Conservation (phyloP, 805 yeast genomes). For the Candida gorgasii region DNA sequence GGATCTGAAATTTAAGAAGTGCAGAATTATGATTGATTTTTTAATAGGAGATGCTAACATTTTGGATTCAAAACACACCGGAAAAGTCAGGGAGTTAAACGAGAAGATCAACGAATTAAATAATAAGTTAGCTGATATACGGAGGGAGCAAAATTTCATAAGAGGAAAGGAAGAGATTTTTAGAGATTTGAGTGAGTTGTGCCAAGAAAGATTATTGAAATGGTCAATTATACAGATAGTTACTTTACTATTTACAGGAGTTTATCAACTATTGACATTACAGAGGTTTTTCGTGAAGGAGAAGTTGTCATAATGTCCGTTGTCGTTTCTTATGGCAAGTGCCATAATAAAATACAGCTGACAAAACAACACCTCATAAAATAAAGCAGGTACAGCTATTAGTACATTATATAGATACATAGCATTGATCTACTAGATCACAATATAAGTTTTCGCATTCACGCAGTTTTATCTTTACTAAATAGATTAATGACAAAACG, state of each 20-base stretch:
- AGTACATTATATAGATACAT: too few species aligned
- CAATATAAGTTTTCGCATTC: slow-evolving; percentile 1
- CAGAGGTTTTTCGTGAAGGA: slow-evolving; percentile 19
- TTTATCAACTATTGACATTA: slow-evolving; percentile 23
- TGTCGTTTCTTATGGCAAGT: too few species aligned
- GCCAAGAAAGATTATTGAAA: slow-evolving; percentile 21
- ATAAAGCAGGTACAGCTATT: too few species aligned
- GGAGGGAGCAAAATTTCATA: slow-evolving; percentile 58
- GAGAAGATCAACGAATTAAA: slow-evolving; percentile 58
- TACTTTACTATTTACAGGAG: slow-evolving; percentile 18
- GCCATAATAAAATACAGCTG: too few species aligned
- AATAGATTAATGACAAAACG: slow-evolving; percentile 3
- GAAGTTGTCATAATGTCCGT: not conserved
- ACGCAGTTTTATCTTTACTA: not conserved
- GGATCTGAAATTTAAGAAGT: slow-evolving; percentile 24
- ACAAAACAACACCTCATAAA: too few species aligned
- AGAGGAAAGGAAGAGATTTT: slow-evolving; percentile 26
- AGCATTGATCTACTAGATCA: slow-evolving; percentile 1
- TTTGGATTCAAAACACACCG: slow-evolving; percentile 41
- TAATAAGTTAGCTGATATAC: slow-evolving; percentile 57
- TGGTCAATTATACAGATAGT: slow-evolving; percentile 25
- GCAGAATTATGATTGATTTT: slow-evolving; percentile 23
- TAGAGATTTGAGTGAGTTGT: slow-evolving; percentile 26
- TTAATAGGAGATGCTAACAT: slow-evolving; percentile 22
- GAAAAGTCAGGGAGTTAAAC: slow-evolving; percentile 51